phyloP scores from a whole-genome alignment of 2,329 filamentous ascomycete species.

The Aspergillus sergii region DNA sequence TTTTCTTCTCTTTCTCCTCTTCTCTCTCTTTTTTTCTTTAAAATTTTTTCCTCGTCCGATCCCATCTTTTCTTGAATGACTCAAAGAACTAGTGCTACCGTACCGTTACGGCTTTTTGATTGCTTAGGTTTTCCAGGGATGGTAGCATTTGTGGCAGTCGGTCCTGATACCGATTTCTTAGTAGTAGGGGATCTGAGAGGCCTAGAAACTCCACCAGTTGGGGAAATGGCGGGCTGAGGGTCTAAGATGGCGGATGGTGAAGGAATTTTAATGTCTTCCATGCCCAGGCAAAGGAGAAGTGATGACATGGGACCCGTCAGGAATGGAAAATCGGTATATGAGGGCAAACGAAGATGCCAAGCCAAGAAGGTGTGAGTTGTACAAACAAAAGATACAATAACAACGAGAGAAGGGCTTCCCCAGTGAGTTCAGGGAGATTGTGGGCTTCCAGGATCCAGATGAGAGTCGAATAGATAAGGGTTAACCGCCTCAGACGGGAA shows the following conservation, averaged over 20 bases:
- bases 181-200: slow-evolving; percentile 26
- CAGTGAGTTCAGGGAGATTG: background rate
- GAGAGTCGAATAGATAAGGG: slow-evolving; percentile 18
- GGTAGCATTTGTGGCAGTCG: slow-evolving; percentile 5
- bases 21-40: background rate
- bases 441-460: background rate
- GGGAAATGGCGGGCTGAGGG: slow-evolving; percentile 31
- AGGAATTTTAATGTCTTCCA: slow-evolving; percentile 64
- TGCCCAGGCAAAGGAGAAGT: slow-evolving; percentile 35
- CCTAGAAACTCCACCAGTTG: slow-evolving; percentile 30
- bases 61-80: slow-evolving; percentile 10
- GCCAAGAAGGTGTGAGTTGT: background rate
- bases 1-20: slow-evolving; percentile 5
- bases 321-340: background rate
- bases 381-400: slow-evolving; percentile 1
- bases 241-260: slow-evolving; percentile 58
- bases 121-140: slow-evolving; percentile 64
- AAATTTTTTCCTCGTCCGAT: slow-evolving; percentile 6
- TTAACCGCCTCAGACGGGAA: slow-evolving; percentile 13
- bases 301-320: slow-evolving; percentile 16
- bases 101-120: slow-evolving; percentile 76
- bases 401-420: background rate
- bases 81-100: slow-evolving; percentile 29
- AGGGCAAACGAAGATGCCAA: background rate
- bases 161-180: slow-evolving; percentile 20